Conservation (phyloP, 192 early-diverging fungal genomes). For the Nowakowskiella sp. region DNA sequence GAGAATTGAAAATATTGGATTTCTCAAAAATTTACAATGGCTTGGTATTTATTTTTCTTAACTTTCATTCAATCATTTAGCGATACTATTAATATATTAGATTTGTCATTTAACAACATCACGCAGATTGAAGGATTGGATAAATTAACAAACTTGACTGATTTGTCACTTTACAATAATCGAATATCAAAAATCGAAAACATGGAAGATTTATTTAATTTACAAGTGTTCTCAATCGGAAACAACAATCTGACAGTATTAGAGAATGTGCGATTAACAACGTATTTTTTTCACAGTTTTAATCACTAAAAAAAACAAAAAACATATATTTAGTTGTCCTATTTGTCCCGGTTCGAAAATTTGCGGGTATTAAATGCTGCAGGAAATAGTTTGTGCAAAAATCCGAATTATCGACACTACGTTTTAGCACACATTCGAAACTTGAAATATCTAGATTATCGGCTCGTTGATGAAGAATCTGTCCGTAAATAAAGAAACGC, state of each 20-base stretch:
- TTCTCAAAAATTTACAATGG: constrained; percentile 52
- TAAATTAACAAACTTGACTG: constrained; percentile 45
- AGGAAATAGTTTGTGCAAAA: constrained; percentile 48
- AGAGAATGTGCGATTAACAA: constrained; percentile 35
- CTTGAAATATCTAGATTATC: constrained; percentile 55
- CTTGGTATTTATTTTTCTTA: constrained; percentile 30
- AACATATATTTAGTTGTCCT: constrained; percentile 32
- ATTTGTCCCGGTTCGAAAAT: constrained; percentile 44
- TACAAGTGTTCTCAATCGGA: constrained; percentile 51
- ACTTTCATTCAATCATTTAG: constrained; percentile 1
- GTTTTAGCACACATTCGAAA: constrained; percentile 46
- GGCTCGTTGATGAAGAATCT: constrained; percentile 48
- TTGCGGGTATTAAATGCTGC: constrained; percentile 46
- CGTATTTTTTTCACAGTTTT: neutral
- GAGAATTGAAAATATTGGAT: constrained; percentile 52
- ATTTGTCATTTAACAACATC: constrained; percentile 61
- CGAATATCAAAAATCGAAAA: constrained; percentile 48
- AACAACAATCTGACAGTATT: constrained; percentile 44
- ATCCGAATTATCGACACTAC: constrained; percentile 48
- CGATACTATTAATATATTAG: constrained; percentile 19
- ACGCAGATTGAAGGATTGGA: constrained; percentile 51
- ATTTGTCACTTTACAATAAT: constrained; percentile 58
- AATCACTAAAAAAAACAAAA: too few species aligned
- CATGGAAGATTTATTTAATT: constrained; percentile 49
- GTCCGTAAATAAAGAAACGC: constrained; percentile 14